These are phyloP conservation scores for Yamadazyma ubonensis DNA, from an alignment of 805 yeast genomes.

Conservation along the genomic window DNA sequence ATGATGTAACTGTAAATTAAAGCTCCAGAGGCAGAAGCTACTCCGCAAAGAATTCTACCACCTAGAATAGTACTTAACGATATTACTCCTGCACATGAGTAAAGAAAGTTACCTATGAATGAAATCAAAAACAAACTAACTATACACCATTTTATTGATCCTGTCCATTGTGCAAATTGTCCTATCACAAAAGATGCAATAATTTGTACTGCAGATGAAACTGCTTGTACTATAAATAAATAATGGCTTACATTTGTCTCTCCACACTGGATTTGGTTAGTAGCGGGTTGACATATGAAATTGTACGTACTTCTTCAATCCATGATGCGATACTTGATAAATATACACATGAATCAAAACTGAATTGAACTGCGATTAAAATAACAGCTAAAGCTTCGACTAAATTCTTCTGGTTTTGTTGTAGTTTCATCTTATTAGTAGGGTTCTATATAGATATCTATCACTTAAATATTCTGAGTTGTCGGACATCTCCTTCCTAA, in stretches of 20 bases:
- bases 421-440: neutral
- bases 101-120: neutral
- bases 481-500: neutral
- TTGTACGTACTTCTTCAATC: neutral
- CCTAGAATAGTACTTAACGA: neutral
- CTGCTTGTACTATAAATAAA: neutral
- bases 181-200: neutral
- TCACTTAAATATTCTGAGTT: neutral
- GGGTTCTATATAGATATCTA: neutral
- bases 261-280: neutral
- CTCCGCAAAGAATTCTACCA: neutral
- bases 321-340: conserved; percentile 1
- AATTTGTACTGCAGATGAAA: neutral
- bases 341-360: neutral
- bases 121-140: neutral
- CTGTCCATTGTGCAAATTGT: neutral
- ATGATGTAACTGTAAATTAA: neutral
- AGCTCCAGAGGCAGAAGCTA: neutral
- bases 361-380: neutral
- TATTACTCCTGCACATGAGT: neutral
- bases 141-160: neutral
- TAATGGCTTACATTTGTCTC: neutral
- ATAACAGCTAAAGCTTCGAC: neutral
- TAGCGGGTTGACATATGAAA: neutral
- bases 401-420: neutral